Base-by-base conservation (phyloP, 176 grass and related monocot genomes). In the Carex parvula region DNA sequence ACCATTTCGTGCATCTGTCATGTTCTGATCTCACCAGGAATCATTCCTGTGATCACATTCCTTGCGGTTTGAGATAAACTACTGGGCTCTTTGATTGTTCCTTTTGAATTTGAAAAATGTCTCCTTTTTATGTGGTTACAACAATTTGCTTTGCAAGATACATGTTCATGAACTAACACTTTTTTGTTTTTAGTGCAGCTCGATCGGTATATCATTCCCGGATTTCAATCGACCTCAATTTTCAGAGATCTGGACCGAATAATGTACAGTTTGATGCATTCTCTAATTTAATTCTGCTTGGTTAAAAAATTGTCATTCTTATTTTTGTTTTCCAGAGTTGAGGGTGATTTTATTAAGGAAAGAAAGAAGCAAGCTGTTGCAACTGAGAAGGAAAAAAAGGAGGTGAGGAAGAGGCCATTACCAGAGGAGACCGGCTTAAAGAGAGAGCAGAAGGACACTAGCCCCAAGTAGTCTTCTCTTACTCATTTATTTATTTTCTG, bases 221-320 rank as follows among this genome's bases (percentile, higher is more conserved):
- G 41, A 48, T 82, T 11, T 9, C 35, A 82, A 67, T 64, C 80
- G 7, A 82, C 80, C 7, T 82, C 35, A 7, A 64, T 82, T 21
- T 82, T 82, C 41, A 82, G 61, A 50, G 80, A 82, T 18, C 66
- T 67, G 22, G 80, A 82, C 41, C 16, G 50, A 66, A 82, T 82
- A 82, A 82, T 60, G 80, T 82, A 53, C 55, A 20, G 16, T 41
- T 63, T 62, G 12, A 22, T 64, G 18, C 59, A 82, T 66, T 82
- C 11, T 50, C 29, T 54, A 15, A 4, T 54, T 29, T 75, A 5
- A 26, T 24, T 52, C 14, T 26, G 21, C 41, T 52, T 26, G 10
- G 8, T 74, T 2, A n/a, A 75, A 61, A 54, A 22, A 75, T 54
- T 54, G 21, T 53, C 20, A 5, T 46, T 74, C 42, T 13, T 53